Conservation (phyloP, 805 yeast species). For the Saturnispora besseyi region DNA sequence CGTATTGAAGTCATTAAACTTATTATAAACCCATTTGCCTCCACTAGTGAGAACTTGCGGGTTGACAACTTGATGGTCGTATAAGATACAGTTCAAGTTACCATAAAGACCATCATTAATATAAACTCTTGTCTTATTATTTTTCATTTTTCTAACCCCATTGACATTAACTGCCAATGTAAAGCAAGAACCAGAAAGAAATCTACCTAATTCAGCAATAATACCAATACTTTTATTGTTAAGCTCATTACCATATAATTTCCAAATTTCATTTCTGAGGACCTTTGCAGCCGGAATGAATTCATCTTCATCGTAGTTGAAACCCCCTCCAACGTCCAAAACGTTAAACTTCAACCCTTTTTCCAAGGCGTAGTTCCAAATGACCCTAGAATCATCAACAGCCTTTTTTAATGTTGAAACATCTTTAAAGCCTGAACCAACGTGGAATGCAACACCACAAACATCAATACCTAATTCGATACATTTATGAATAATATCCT, state of each 20-base stretch:
- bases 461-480: conserved; percentile 52
- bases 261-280: conserved; percentile 46
- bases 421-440: conserved; percentile 89
- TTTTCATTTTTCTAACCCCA: conserved; percentile 52
- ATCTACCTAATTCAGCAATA: conserved; percentile 94
- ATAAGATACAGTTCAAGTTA: conserved; percentile 85
- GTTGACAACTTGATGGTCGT: conserved; percentile 78
- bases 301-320: conserved; percentile 38
- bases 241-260: conserved; percentile 45
- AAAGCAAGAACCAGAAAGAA: conserved; percentile 76
- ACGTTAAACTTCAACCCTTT: conserved; percentile 38
- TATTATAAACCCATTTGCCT: conserved; percentile 24
- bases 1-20: conserved; percentile 8
- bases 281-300: conserved; percentile 52
- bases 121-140: conserved; percentile 59
- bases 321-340: conserved; percentile 92
- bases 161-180: conserved; percentile 77
- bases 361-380: conserved; percentile 50
- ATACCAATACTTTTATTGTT: conserved; percentile 31
- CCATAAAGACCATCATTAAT: conserved; percentile 95
- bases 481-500: conserved; percentile 51
- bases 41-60: conserved; percentile 58
- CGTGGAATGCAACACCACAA: conserved; percentile 88
- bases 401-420: conserved; percentile 60
- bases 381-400: conserved; percentile 53